phyloP scores from a whole-genome alignment of 2,329 filamentous ascomycete species.

The Clonostachys solani region DNA sequence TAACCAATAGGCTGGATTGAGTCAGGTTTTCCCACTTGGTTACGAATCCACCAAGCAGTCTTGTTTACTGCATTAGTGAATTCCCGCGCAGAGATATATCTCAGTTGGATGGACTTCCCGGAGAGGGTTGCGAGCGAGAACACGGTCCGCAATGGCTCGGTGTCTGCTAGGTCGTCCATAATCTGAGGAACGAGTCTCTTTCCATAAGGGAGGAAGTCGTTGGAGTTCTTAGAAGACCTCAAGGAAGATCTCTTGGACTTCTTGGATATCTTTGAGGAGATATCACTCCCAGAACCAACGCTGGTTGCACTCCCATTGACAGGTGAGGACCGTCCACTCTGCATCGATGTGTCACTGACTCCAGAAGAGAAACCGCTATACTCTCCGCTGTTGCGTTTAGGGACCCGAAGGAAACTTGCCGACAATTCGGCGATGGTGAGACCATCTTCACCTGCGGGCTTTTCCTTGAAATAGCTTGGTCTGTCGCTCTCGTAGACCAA shows the following conservation, averaged over 20 bases:
- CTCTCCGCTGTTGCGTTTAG: neutral
- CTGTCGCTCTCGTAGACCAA: constrained; percentile 13
- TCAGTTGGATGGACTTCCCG: constrained; percentile 8
- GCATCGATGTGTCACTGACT: no score
- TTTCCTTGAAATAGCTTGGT: constrained; percentile 6
- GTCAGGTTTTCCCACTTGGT: constrained; percentile 8
- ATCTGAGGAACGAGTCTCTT: constrained; percentile 18
- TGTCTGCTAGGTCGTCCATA: constrained; percentile 15
- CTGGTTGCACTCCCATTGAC: no score
- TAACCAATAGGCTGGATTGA: constrained; percentile 16
- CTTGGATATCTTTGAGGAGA: constrained; percentile 14
- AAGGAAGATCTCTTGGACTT: constrained; percentile 20
- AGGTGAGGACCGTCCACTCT: no score
- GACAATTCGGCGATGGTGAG: neutral
- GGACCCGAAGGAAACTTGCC: constrained; percentile 1
- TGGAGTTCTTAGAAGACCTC: constrained; percentile 8
- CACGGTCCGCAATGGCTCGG: constrained; percentile 15
- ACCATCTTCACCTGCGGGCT: neutral
- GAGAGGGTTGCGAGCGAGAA: constrained; percentile 12
- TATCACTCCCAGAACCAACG: constrained; percentile 15
- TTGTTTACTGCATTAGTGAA: constrained; percentile 20
- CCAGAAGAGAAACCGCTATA: no score
- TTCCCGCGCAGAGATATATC: constrained; percentile 11
- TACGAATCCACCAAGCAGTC: constrained; percentile 20
- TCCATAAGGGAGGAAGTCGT: constrained; percentile 6